Evolutionary conservation across 495 filamentous ascomycete genomes (phyloP).

Genomic region (Evernia prunastri): DNA sequence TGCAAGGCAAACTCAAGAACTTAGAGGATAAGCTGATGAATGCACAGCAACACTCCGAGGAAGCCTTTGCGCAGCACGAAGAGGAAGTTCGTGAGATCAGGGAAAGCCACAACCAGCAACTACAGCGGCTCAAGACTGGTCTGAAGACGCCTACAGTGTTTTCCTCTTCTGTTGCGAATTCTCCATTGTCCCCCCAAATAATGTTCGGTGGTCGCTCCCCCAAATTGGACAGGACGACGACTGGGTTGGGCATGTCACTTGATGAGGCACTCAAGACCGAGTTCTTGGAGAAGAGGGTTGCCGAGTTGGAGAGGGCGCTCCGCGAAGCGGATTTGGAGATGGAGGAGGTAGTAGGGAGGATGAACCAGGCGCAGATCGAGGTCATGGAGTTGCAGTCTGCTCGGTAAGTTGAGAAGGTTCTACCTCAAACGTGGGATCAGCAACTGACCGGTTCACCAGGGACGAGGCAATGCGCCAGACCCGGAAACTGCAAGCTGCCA

Average conservation of each 20-base stretch:
- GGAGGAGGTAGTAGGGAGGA: conserved; percentile 84
- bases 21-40: conserved; percentile 78
- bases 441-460: conserved; percentile 40
- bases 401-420: conserved; percentile 45
- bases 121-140: conserved; percentile 64
- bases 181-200: conserved; percentile 51
- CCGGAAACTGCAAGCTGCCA: conserved; percentile 61
- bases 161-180: conserved; percentile 42
- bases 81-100: conserved; percentile 70
- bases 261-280: conserved; percentile 65
- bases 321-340: conserved; percentile 83
- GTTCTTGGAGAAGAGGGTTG: conserved; percentile 61
- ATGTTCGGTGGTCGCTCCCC: conserved; percentile 54
- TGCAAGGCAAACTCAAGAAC: conserved; percentile 70
- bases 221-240: conserved; percentile 52
- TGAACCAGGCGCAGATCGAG: conserved; percentile 92
- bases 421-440: conserved; percentile 1
- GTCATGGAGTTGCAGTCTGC: conserved; percentile 87
- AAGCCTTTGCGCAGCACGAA: conserved; percentile 72
- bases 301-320: conserved; percentile 77
- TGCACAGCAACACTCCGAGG: conserved; percentile 83
- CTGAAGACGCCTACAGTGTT: conserved; percentile 37
- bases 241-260: conserved; percentile 48
- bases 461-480: conserved; percentile 84
- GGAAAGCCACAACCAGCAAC: conserved; percentile 70